phyloP scores from a whole-genome alignment of 108 stramenopile genomes.

The Epithemia pelagica region DNA sequence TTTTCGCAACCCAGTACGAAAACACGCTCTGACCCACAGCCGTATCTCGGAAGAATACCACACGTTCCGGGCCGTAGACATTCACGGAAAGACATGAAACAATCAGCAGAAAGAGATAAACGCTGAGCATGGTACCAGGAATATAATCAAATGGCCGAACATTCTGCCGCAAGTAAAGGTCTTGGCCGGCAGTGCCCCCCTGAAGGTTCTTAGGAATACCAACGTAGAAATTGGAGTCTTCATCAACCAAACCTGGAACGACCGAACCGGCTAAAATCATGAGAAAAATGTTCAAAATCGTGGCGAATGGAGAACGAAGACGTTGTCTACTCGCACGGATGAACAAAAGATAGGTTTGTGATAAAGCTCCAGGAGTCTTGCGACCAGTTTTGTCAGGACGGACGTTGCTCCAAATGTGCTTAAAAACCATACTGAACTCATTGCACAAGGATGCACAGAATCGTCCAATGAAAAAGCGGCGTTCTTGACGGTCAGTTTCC shows the following conservation, averaged over 20 bases:
- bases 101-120: constrained; percentile 2
- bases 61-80: constrained; percentile 6
- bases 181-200: not conserved
- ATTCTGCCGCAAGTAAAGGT: not conserved
- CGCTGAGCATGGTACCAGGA: not conserved
- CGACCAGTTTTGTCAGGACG: not conserved
- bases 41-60: constrained; percentile 3
- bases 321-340: not conserved
- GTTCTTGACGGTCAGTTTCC: not conserved
- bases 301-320: not conserved
- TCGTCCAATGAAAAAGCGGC: not conserved
- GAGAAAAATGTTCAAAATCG: not conserved
- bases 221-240: not conserved
- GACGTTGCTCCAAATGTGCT: not conserved
- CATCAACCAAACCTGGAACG: not conserved
- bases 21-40: constrained; percentile 4
- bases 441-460: not conserved
- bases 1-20: constrained; percentile 11
- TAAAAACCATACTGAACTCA: not conserved
- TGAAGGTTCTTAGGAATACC: not conserved
- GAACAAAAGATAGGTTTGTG: not conserved
- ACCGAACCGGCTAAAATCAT: not conserved
- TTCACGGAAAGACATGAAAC: constrained; percentile 4
- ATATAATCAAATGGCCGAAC: not conserved
- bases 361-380: not conserved